Base-by-base conservation (phyloP, 73 alveolate genomes). In the Breviolum minutum region DNA sequence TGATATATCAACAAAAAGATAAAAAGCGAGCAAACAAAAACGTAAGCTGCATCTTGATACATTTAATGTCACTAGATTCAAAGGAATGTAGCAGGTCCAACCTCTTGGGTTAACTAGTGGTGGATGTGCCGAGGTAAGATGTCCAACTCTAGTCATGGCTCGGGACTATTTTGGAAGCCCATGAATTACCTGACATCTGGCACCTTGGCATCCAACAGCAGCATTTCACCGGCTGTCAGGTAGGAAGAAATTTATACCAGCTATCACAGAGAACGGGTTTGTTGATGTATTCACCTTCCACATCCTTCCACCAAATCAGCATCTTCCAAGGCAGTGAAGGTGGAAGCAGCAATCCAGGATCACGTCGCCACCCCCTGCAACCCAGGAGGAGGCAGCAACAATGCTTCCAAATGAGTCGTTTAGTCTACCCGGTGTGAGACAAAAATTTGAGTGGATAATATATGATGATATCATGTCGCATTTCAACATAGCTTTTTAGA, bases 81-180 rank as follows among this genome's bases (percentile, higher is more conserved):
- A 14, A 68, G 24, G 77, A 14, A 17, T 14, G 1, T 14, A 17
- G 77, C n/a, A 68, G 10, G 54, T 83, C 60, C 8, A 10, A 16
- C 63, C 26, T 17, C 16, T 24, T 11, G 24, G 26, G 2, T 8
- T 4, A 66, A 66, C 74, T 0, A 8, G 30, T 77, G 1, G 24
- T 9, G 63, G 11, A 30, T 2, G 63, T 16, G 30, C 70, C 26
- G 79, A 88, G 95, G 95, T 54, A 66, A 68, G 40, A 68, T 66
- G 84, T 88, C 95, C 71, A 88, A 30, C 85, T 88, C 95, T 2
- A 88, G 95, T 85, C 95, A 88, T 7, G 95, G 95, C 85, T 88
- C 95, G 9, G 95, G 95, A 24, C 86, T 88, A 13, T 88, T 88
- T 54, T 88, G 95, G 95, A 88, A 88, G 85, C 95, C 95, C 48